Evolutionary conservation across 2,329 filamentous ascomycete species (phyloP).

Genomic region (Fusarium sp.): DNA sequence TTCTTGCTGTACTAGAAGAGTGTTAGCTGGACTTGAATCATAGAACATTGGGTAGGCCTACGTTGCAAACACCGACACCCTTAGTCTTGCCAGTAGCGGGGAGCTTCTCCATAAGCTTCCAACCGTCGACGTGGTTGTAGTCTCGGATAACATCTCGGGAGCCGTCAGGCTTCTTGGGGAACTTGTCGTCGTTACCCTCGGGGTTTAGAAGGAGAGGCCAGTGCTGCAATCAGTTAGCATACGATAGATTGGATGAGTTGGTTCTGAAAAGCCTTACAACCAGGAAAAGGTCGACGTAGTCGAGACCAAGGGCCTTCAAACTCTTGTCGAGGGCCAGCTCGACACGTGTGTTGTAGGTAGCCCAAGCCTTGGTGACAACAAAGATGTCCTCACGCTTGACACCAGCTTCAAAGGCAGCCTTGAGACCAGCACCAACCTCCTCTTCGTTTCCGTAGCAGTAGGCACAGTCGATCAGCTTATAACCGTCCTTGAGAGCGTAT

Average conservation of each 20-base stretch:
- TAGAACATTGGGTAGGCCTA: conserved; percentile 32
- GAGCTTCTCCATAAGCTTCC: conserved; percentile 80
- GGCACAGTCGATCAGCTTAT: conserved; percentile 75
- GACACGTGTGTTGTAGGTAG: conserved; percentile 78
- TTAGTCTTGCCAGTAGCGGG: conserved; percentile 68
- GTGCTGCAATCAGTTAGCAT: conserved; percentile 62
- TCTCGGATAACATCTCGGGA: conserved; percentile 76
- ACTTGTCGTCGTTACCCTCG: conserved; percentile 78
- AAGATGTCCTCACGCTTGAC: conserved; percentile 84
- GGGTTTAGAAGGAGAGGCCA: conserved; percentile 88
- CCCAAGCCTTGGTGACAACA: conserved; percentile 88
- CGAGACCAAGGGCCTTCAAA: conserved; percentile 77
- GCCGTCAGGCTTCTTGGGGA: conserved; percentile 81
- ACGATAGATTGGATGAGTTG: too few species aligned
- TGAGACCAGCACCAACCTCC: conserved; percentile 83
- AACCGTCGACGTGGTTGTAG: conserved; percentile 80
- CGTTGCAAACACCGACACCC: conserved; percentile 68
- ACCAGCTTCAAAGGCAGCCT: conserved; percentile 76
- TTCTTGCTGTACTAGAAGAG: conserved; percentile 63
- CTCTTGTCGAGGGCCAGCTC: conserved; percentile 79
- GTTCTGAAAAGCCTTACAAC: conserved; percentile 59
- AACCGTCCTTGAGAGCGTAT: conserved; percentile 68
- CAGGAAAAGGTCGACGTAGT: conserved; percentile 85
- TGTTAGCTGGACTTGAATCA: conserved; percentile 6
- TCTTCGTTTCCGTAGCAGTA: conserved; percentile 86